phyloP scores from a whole-genome alignment of 495 filamentous ascomycete species.

The Alectoria sarmentosa region DNA sequence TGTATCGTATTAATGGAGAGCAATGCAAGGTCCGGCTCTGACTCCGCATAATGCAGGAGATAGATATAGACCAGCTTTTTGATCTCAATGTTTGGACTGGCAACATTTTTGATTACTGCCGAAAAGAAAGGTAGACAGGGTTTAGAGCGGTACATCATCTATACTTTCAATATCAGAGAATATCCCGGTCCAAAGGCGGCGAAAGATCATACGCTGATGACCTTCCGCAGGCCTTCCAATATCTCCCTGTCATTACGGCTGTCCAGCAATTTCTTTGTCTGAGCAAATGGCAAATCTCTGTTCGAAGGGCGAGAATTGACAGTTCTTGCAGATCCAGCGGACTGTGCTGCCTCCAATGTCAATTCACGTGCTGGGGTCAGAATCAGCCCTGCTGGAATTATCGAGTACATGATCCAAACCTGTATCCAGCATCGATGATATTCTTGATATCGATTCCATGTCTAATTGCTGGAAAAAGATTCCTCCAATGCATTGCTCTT shows the following conservation, averaged over 20 bases:
- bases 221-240: constrained; percentile 80
- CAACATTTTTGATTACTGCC: constrained; percentile 92
- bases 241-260: constrained; percentile 91
- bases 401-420: constrained; percentile 45
- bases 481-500: background rate
- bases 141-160: constrained; percentile 91
- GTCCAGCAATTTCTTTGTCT: constrained; percentile 91
- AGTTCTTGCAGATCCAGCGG: constrained; percentile 48
- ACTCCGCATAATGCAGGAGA: constrained; percentile 89
- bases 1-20: constrained; percentile 98
- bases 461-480: background rate
- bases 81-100: constrained; percentile 82
- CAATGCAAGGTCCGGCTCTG: constrained; percentile 88
- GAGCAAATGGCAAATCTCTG: constrained; percentile 43
- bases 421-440: constrained; percentile 88
- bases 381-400: constrained; percentile 18
- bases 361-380: constrained; percentile 72
- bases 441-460: constrained; percentile 96
- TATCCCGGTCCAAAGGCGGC: constrained; percentile 4
- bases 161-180: constrained; percentile 23
- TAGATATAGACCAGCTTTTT: constrained; percentile 99
- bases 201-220: constrained; percentile 65
- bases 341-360: constrained; percentile 91
- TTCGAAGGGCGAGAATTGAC: constrained; percentile 38
- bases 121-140: constrained; percentile 85